Conservation (phyloP, 805 yeast genomes). For the Yarrowia porcina region DNA sequence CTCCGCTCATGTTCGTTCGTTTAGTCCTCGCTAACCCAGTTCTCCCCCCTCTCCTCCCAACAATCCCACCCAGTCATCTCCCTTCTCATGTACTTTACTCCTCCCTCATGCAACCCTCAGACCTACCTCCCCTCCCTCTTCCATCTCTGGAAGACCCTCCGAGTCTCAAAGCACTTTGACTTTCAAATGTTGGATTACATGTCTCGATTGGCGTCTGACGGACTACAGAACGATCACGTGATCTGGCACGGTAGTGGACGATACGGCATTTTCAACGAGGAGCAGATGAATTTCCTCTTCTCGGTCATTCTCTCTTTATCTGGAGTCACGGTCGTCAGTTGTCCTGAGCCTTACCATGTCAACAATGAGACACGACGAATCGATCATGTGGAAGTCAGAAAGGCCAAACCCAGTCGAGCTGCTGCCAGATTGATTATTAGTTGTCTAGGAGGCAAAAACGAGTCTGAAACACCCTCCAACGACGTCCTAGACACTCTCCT, state of each 20-base stretch:
- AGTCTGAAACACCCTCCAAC: conserved; percentile 34
- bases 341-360: conserved; percentile 10
- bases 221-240: conserved; percentile 38
- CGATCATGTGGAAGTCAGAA: conserved; percentile 11
- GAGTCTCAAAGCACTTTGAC: conserved; percentile 51
- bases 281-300: conserved; percentile 59
- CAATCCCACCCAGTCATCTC: conserved; percentile 19
- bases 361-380: conserved; percentile 12
- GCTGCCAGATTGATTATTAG: conserved; percentile 55
- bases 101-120: conserved; percentile 41
- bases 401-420: conserved; percentile 37
- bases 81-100: conserved; percentile 15
- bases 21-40: not conserved
- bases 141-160: conserved; percentile 65
- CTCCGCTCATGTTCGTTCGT: not conserved
- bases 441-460: conserved; percentile 52
- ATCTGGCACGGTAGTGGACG: conserved; percentile 40
- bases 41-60: conserved; percentile 21
- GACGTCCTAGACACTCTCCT: conserved; percentile 51
- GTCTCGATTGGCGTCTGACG: conserved; percentile 51
- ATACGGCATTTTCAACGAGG: conserved; percentile 61
- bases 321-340: conserved; percentile 44
- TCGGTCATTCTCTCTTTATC: conserved; percentile 45
- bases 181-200: conserved; percentile 61
- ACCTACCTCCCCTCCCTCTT: conserved; percentile 65